Base-by-base conservation (phyloP, 352 stramenopile genomes). In the Phytophthora uliginosa region DNA sequence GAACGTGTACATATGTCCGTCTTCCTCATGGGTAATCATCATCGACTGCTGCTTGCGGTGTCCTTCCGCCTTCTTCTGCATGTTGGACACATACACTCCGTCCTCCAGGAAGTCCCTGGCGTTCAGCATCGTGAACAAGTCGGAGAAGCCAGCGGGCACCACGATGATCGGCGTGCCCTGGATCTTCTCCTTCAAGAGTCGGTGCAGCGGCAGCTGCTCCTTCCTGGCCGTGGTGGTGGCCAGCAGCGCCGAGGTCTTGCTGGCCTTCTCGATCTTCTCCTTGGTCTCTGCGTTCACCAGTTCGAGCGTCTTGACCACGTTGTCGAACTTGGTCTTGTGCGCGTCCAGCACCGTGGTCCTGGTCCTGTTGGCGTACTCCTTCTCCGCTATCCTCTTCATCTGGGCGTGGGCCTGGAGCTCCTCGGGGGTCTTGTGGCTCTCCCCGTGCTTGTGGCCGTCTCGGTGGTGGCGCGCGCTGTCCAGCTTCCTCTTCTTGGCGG, bases 121-220 rank as follows among this genome's bases (percentile, higher is more conserved):
- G 59, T 98, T 98, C 34, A 96, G 81, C 83, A 98, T 92, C 48
- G 90, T 98, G 33, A 98, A 86, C 51, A 97, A 54, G 55, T 97
- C 89, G 28, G 89, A 96, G 54, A 93, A 93, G 3, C 91, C 90
- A 0, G 91, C 92, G 0, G 93, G 93, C 9, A 98, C 88, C 28
- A 98, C 89, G 77, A 98, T 98, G 60, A 98, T 97, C n/a, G 90
- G 90, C 8, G 86, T 97, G 22, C 89, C 88, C 31, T 89, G 68
- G 47, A 97, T 90, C 66, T 92, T 95, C 17, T 94, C 78, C 64
- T 94, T 90, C 59, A 97, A 81, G 12, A 94, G 71, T 38, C 77
- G 71, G 33, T 83, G 73, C 20, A 97, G 76, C 33, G 88, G 90
- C 22, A 89, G 47, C 56, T 93, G 82, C 60, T 95, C 84, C 57